These are phyloP conservation scores for Eimeria sp. DNA, from an alignment of 169 alveolate species.

Conservation along the genomic window DNA sequence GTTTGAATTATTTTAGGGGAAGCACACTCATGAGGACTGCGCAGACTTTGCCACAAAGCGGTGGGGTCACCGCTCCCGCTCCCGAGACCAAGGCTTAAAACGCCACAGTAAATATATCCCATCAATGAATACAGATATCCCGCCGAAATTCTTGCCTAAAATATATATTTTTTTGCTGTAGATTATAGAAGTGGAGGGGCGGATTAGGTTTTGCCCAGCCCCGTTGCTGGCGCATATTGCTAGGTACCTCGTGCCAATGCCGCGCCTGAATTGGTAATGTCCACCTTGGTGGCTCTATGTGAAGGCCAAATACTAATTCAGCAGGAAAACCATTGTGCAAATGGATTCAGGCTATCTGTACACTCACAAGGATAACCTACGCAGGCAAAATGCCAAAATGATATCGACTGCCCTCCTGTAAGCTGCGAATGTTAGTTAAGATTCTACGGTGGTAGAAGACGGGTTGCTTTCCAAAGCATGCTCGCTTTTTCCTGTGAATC, in stretches of 20 bases:
- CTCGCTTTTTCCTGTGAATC: background rate
- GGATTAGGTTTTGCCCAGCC: background rate
- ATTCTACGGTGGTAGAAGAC: background rate
- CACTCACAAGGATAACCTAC: too few relatives aligned
- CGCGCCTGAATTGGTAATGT: background rate
- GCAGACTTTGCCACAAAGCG: slow-evolving; percentile 2
- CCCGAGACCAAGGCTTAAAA: background rate
- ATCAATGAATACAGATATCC: background rate
- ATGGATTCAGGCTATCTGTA: too few relatives aligned
- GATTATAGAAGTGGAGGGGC: background rate
- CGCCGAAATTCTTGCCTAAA: background rate
- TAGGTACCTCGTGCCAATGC: background rate
- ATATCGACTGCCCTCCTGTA: too few relatives aligned
- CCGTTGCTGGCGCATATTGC: background rate
- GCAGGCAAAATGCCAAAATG: too few relatives aligned
- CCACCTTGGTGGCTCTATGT: background rate
- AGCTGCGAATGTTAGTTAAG: background rate
- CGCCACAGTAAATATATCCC: background rate
- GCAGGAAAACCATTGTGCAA: too few relatives aligned
- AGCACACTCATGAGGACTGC: slow-evolving; percentile 2
- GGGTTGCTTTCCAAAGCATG: background rate
- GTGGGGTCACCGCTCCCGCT: slow-evolving; percentile 48
- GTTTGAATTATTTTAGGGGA: background rate
- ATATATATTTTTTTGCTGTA: background rate
- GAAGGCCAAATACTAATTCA: background rate